phyloP scores from a whole-genome alignment of 306 rosid genomes.

The Pyrus pyrifolia region DNA sequence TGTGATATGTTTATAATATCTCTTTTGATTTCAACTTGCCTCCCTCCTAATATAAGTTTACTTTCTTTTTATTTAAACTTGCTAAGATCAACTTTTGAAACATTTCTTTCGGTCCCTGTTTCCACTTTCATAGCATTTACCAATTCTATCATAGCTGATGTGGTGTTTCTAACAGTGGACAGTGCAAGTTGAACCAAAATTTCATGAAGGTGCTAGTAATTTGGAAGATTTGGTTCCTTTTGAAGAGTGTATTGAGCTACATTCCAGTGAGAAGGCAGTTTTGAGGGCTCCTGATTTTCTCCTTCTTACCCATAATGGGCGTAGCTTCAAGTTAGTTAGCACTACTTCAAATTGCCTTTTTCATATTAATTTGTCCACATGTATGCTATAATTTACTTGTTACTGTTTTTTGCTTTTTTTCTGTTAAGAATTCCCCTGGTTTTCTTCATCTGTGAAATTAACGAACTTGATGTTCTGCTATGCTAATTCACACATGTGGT shows the following conservation, averaged over 20 bases:
- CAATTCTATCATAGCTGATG: neutral
- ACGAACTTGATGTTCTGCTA: neutral
- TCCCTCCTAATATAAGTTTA: neutral
- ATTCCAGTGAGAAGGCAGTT: slow-evolving; percentile 57
- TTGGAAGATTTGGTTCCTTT: slow-evolving; percentile 84
- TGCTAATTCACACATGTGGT: neutral
- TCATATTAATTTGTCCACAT: neutral
- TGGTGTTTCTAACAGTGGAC: slow-evolving; percentile 62
- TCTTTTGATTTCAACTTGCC: neutral
- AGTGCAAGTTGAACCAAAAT: slow-evolving; percentile 73
- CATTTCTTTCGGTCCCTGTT: neutral
- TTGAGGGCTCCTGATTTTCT: slow-evolving; percentile 78
- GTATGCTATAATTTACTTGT: slow-evolving; percentile 1
- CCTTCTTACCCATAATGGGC: slow-evolving; percentile 90
- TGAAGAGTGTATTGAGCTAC: slow-evolving; percentile 85
- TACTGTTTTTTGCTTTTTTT: neutral
- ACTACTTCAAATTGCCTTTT: slow-evolving; percentile 15
- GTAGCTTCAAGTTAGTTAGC: slow-evolving; percentile 75
- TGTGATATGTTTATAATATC: neutral
- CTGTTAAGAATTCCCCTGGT: neutral
- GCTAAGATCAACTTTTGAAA: neutral
- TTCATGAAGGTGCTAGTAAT: slow-evolving; percentile 87
- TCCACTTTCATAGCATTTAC: neutral
- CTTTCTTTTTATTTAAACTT: neutral
- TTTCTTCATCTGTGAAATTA: neutral